Evolutionary conservation across 202 grass and related monocot species (phyloP), one percentile per base, ranked within the genome.

Genomic region (Brachypodium distachyon): DNA sequence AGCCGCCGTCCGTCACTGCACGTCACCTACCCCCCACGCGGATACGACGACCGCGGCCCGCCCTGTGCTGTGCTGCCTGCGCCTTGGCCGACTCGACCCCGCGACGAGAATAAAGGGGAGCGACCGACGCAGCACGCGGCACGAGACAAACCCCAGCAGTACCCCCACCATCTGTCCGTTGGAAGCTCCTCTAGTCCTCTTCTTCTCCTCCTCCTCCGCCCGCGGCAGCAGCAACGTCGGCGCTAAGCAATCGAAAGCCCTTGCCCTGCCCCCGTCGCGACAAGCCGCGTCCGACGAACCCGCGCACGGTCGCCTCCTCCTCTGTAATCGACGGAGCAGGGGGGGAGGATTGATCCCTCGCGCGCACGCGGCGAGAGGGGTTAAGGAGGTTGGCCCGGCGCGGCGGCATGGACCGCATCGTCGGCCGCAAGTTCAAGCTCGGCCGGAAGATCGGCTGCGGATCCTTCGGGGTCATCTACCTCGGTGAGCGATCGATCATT

Each of bases 401-500:
- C 33, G 75, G 25, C 34, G 46, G 11, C 67, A 94, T 90, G 92
- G 92, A 92, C 78, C 89, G 86, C 62, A 85, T 90, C 61, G 84
- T 90, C 48, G 81, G 87, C 42, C 76, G 50, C 52, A 92, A 90
- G 82, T 98, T 90, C 80, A 98, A 85, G 91, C 91, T 98, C 21
- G 95, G 91, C 22, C 85, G 89, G 77, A 98, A 95, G 87, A 98
- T 98, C 53, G 95, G 95, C 13, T 88, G 83, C 63, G 95, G 95
- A 65, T 94, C 91, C 85, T 98, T 94, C 73, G 95, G 91, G 22
- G 95, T 88, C 84, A 92, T 98, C 82, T 98, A 88, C 73, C 88
- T 94, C 37, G 94, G 94, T 97, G 51, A 84, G 78, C 64, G 54
- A 42, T 18, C 71, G 23, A 42, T 18, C 71, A n/a, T 22, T 57